A percentile compares a stretch with the other conserved stretches of the same genome.
Conservation (phyloP, 805 yeast genomes). For the Barnettozyma populi region DNA sequence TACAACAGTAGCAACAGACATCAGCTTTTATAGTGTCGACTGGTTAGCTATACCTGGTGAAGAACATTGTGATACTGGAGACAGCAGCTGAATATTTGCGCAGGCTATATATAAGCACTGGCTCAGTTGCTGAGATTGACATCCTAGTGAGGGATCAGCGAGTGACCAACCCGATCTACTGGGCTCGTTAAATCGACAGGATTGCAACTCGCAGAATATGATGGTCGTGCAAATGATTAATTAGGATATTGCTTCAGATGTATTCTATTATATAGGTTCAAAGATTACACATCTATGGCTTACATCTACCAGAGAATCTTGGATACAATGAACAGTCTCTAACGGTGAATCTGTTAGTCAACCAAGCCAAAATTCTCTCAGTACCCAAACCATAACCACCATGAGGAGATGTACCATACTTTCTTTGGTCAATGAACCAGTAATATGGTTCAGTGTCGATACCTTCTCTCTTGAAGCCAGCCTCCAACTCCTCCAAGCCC, state of each 20-base stretch:
- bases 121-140: no score
- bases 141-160: no score
- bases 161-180: no score
- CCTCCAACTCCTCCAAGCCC: constrained; percentile 73
- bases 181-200: no score
- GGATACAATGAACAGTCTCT: constrained; percentile 98
- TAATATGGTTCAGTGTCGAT: constrained; percentile 74
- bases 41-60: no score
- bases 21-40: no score
- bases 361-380: constrained; percentile 97
- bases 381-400: constrained; percentile 99
- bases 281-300: constrained; percentile 49
- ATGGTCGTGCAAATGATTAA: not conserved
- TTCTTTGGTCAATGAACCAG: constrained; percentile 95
- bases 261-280: no score
- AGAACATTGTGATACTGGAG: no score
- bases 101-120: no score
- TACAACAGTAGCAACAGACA: no score
- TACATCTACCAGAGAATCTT: constrained; percentile 96
- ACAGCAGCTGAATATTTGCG: no score
- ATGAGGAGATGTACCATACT: constrained; percentile 96
- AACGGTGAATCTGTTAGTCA: constrained; percentile 95
- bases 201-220: no score
- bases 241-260: not conserved
- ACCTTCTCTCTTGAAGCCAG: constrained; percentile 89